Evolutionary conservation across 768 basidiomycete genomes (phyloP), one percentile per base, ranked within the genome.

Genomic region (Mycena sanguinolenta): DNA sequence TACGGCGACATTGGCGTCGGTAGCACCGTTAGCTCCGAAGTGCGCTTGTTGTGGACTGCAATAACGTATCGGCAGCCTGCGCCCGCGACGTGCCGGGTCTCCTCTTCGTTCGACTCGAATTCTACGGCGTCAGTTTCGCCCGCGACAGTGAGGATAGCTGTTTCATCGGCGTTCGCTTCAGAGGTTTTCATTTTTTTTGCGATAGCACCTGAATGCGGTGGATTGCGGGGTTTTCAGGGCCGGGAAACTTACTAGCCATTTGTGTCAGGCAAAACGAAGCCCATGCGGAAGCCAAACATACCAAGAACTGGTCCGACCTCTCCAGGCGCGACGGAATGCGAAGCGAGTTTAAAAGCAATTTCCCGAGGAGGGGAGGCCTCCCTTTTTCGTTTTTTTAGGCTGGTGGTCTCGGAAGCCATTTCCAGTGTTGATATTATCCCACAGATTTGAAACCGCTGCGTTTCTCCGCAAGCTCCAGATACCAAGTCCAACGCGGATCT

Each of bases 111-210:
- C 53, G 93, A 91, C 73, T 90, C 89, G 81, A 93, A 95, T 77
- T 98, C 95, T 55, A 98, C 89, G 23, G 88, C 84, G 32, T 90
- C 85, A n/a, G 94, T 93, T 82, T 97, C 96, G 6, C 93, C 97
- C 0, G 90, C 94, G 27, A 97, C 84, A 17, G 94, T 74, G 13
- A 86, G 74, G 13, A 76, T 74, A 5, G 70, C 64, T 23, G 46
- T 21, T n/a, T 75, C 78, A 27, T 76, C 74, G 8, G 73, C 78
- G 39, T 80, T 78, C 57, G 79, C 75, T 58, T 77, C 70, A 57
- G 64, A 46, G 79, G 78, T 78, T 84, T 85, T 77, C 80, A 78
- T 73, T 86, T 87, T n/a, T 80, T 83, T 86, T 71, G 81, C 82
- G 69, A 71, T 66, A 72, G 80, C 75, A 73, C 82, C 82, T 59